Evolutionary conservation across 768 basidiomycete genomes (phyloP).

Genomic region (Amanita pseudoporphyria): DNA sequence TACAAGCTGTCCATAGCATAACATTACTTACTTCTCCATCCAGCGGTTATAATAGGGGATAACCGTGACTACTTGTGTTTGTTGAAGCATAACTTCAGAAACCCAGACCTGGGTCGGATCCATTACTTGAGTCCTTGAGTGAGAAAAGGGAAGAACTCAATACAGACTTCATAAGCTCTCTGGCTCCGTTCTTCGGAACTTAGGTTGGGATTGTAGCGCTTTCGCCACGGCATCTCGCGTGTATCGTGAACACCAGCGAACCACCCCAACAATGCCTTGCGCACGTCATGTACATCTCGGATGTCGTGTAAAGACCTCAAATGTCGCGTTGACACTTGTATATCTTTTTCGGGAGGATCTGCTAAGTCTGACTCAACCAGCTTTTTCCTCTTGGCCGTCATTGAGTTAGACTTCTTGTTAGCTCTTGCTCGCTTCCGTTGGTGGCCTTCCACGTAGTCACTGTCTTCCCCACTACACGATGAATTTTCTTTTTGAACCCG

Average conservation of each 20-base stretch:
- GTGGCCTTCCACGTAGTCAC: background rate
- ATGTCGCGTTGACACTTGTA: slow-evolving; percentile 21
- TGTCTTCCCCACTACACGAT: background rate
- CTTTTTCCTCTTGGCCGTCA: background rate
- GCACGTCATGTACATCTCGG: slow-evolving; percentile 27
- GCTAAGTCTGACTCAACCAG: background rate
- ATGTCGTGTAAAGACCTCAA: slow-evolving; percentile 41
- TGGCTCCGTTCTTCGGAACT: slow-evolving; percentile 59
- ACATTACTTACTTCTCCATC: slow-evolving; percentile 58
- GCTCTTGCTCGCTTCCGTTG: background rate
- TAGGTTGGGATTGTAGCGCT: slow-evolving; percentile 48
- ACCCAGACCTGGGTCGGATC: slow-evolving; percentile 59
- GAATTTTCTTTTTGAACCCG: background rate
- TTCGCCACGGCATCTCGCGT: slow-evolving; percentile 92
- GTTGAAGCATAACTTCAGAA: slow-evolving; percentile 93
- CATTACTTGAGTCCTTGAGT: background rate
- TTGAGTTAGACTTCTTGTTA: background rate
- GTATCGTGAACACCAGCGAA: slow-evolving; percentile 54
- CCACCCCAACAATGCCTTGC: slow-evolving; percentile 54
- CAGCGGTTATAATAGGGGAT: slow-evolving; percentile 88
- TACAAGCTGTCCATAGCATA: background rate
- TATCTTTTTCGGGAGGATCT: slow-evolving; percentile 8
- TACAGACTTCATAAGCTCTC: slow-evolving; percentile 78
- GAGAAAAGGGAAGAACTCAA: background rate
- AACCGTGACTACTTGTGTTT: slow-evolving; percentile 91